A percentile compares a stretch with the other conserved stretches of the same genome.
Conservation (phyloP, 192 early-diverging fungal genomes). For the Funneliformis geosporum region DNA sequence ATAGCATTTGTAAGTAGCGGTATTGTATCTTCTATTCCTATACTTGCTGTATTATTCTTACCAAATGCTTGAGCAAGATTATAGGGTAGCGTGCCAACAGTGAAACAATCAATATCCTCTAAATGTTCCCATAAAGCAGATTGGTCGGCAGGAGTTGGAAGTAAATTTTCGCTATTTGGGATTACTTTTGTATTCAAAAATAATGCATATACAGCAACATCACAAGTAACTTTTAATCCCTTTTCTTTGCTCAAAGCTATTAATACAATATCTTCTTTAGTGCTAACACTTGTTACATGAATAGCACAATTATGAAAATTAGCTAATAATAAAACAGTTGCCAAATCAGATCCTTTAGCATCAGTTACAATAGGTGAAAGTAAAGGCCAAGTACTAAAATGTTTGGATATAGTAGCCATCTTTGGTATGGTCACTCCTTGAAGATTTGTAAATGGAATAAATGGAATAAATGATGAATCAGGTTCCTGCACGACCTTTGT, state of each 20-base stretch:
- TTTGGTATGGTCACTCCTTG: conserved; percentile 47
- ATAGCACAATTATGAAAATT: conserved; percentile 80
- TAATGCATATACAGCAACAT: conserved; percentile 86
- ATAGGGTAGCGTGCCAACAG: conserved; percentile 72
- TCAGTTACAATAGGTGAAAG: conserved; percentile 76
- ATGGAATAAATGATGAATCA: conserved; percentile 64
- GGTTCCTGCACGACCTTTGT: conserved; percentile 45
- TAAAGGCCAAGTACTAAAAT: conserved; percentile 81
- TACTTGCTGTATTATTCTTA: conserved; percentile 40
- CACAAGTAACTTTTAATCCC: conserved; percentile 87
- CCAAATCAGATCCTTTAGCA: conserved; percentile 85
- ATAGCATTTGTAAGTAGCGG: conserved; percentile 84
- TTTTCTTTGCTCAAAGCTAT: conserved; percentile 85
- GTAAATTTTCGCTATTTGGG: conserved; percentile 40
- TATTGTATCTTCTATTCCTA: conserved; percentile 68
- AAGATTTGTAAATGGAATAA: conserved; percentile 61
- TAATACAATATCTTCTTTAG: conserved; percentile 79
- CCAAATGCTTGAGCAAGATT: conserved; percentile 58
- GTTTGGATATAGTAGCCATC: conserved; percentile 66
- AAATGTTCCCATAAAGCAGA: conserved; percentile 82
- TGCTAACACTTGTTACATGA: conserved; percentile 84
- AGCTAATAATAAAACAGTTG: conserved; percentile 84
- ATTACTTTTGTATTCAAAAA: conserved; percentile 64
- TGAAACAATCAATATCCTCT: conserved; percentile 88
- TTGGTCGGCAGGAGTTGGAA: conserved; percentile 62